Conservation (phyloP, 331 rosid species). For the Stylosanthes scabra region DNA sequence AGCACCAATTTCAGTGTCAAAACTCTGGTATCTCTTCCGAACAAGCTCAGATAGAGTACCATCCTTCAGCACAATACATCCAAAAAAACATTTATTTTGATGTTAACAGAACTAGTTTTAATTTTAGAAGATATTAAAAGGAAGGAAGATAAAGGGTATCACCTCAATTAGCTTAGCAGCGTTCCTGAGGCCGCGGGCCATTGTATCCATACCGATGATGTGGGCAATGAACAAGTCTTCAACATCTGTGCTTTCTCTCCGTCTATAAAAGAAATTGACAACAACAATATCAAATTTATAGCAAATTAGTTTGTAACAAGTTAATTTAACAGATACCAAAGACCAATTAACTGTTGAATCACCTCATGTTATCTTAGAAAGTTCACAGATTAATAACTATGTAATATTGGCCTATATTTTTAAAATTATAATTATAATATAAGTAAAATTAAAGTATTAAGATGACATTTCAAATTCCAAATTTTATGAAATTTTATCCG, state of each 20-base stretch:
- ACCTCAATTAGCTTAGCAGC: constrained; percentile 87
- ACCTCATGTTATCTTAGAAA: too few species aligned
- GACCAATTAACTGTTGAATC: not conserved
- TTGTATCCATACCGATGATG: constrained; percentile 87
- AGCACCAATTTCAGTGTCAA: constrained; percentile 82
- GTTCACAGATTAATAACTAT: too few species aligned
- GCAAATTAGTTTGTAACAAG: not conserved
- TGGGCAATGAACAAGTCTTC: constrained; percentile 97
- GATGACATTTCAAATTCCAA: too few species aligned
- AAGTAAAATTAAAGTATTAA: too few species aligned
- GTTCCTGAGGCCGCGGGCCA: constrained; percentile 91
- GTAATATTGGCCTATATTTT: too few species aligned
- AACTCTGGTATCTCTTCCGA: constrained; percentile 81
- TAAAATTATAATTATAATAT: too few species aligned
- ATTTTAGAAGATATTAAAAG: too few species aligned
- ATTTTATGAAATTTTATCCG: too few species aligned
- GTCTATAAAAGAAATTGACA: constrained; percentile 44
- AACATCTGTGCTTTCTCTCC: constrained; percentile 97
- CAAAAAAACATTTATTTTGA: constrained; percentile 23
- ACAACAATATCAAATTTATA: not conserved
- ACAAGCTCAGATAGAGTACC: constrained; percentile 89
- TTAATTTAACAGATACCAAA: not conserved
- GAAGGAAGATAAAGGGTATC: constrained; percentile 11
- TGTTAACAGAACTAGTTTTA: too few species aligned
- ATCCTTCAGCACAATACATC: constrained; percentile 54